Conservation (phyloP, 176 grass and related monocot genomes). For the Carex scoparia region DNA sequence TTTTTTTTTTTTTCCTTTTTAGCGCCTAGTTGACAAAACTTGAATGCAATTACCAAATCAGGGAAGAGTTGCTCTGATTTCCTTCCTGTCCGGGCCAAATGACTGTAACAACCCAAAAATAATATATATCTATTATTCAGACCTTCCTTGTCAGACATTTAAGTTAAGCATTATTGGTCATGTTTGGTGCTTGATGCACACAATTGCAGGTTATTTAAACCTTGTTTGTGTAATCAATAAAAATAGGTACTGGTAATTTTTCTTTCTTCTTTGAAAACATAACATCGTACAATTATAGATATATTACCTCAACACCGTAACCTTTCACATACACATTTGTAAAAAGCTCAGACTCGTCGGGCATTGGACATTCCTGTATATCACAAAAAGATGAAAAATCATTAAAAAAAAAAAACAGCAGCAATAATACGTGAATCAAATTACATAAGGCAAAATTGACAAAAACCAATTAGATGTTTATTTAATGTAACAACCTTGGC, state of each 20-base stretch:
- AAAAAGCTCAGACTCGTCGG: slow-evolving; percentile 72
- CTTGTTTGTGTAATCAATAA: background rate
- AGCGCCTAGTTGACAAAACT: slow-evolving; percentile 20
- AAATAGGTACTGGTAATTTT: background rate
- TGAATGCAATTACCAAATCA: slow-evolving; percentile 33
- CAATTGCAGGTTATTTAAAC: background rate
- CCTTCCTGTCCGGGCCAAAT: slow-evolving; percentile 86
- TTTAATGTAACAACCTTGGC: slow-evolving; percentile 50
- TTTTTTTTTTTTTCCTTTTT: slow-evolving; percentile 18
- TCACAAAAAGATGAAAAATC: background rate
- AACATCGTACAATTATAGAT: background rate
- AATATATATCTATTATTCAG: background rate
- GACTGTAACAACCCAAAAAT: slow-evolving; percentile 35
- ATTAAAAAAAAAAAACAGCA: background rate
- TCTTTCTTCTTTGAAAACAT: slow-evolving; percentile 5
- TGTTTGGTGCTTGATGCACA: background rate
- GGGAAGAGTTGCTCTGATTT: slow-evolving; percentile 59
- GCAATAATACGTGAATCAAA: slow-evolving; percentile 5
- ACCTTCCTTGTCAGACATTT: background rate
- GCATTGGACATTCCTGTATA: slow-evolving; percentile 73
- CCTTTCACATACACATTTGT: slow-evolving; percentile 74
- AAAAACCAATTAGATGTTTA: background rate
- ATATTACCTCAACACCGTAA: slow-evolving; percentile 71
- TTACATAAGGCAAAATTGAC: background rate
- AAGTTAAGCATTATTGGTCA: background rate